Base-by-base conservation (phyloP, 345 rosid genomes). In the Gynandropsis gynandra region DNA sequence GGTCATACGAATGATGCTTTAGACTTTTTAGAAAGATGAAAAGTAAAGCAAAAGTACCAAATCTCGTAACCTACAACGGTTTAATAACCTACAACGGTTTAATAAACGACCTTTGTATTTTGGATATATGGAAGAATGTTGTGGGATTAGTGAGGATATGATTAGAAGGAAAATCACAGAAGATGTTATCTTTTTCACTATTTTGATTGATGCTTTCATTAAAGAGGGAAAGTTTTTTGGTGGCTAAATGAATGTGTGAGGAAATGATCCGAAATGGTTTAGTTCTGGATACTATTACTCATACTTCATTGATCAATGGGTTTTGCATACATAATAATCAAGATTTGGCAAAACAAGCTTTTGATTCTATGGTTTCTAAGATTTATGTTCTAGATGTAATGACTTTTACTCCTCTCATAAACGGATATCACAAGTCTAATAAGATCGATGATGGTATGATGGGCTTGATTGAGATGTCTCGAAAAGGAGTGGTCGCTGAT, bases 301-400 rank as follows among this genome's bases (percentile, higher is more conserved):
- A 55, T 20, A 64, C 1, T 54, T 16, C 66, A 12, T 32, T 76
- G 42, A 17, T 76, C 13, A 35, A 52, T 46, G 66, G 74, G 7
- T 64, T 56, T 15, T 61, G 71, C 27, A 16, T 59, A 42, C 45
- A n/a, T 8, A 61, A 42, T 59, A 27, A 35, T 34, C 13, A 62
- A 31, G 55, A 62, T 33, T 36, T 47, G 20, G 72, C 72, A 10
- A 41, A 35, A 45, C 43, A 34, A 11, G 27, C 54, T 48, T 45
- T 61, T 18, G 35, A 18, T 49, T 65, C 16, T 42, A 36, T 56
- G 66, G 40, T 41, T 15, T 39, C 31, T 37, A 51, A 20, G 13
- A 60, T 44, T 16, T 15, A 47, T 8, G 38, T 42, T 16, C 61
- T 11, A 1, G 20, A 56, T 61, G 56, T 50, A n/a, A 49, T 50